These are phyloP conservation scores for Rhodotorula sp. DNA, from an alignment of 1,284 basidiomycete species.

Conservation along the genomic window DNA sequence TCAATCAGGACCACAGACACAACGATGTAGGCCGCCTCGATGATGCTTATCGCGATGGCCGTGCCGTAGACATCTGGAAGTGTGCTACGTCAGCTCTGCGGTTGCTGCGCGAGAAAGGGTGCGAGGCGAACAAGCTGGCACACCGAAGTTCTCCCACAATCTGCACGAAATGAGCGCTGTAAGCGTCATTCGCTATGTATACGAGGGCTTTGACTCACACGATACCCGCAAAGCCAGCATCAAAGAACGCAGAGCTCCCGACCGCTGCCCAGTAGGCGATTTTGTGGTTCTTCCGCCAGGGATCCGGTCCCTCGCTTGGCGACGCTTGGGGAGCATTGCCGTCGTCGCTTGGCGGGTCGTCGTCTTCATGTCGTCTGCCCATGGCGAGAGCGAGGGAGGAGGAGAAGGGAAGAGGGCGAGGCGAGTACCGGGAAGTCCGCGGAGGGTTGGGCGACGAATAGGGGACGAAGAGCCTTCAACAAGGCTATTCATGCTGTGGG, in stretches of 20 bases:
- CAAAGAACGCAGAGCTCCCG: not conserved
- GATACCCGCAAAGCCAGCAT: not conserved
- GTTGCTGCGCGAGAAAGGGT: not conserved
- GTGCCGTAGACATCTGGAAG: not conserved
- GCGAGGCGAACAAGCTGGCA: not conserved
- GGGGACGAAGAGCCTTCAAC: too few relatives aligned
- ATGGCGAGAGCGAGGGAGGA: not conserved
- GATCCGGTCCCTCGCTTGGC: not conserved
- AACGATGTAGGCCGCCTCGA: constrained; percentile 10
- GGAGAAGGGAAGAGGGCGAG: not conserved
- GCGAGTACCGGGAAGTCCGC: too few relatives aligned
- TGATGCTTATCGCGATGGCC: not conserved
- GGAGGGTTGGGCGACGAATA: too few relatives aligned
- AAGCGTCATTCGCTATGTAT: not conserved
- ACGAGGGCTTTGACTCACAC: not conserved
- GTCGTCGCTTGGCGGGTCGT: not conserved
- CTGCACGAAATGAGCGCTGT: not conserved
- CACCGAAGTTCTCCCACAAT: not conserved
- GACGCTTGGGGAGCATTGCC: not conserved
- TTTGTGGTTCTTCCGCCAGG: not conserved
- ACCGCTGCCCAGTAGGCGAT: not conserved
- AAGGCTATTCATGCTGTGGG: too few relatives aligned
- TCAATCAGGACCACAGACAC: not conserved
- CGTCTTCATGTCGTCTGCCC: not conserved
- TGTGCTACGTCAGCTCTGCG: not conserved